phyloP scores from a whole-genome alignment of 148 eudicot genomes.

The Talinum fruticosum region DNA sequence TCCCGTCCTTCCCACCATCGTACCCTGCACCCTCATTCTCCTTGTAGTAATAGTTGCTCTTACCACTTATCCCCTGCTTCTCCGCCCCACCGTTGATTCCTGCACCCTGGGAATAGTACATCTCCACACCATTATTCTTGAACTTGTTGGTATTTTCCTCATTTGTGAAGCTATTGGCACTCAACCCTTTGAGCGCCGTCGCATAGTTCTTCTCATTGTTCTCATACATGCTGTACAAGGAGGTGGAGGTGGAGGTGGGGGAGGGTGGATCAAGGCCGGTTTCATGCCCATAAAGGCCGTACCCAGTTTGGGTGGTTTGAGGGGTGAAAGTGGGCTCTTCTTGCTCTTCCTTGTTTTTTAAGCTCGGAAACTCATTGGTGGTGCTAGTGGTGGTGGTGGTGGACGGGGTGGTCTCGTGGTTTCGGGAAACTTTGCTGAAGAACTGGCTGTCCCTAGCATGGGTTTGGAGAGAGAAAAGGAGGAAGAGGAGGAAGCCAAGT shows the following conservation, averaged over 20 bases:
- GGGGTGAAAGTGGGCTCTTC: constrained; percentile 51
- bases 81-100: background rate
- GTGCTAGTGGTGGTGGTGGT: background rate
- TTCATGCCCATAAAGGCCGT: constrained; percentile 67
- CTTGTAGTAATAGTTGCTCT: constrained; percentile 6
- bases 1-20: background rate
- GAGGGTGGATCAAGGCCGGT: constrained; percentile 43
- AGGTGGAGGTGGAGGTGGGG: constrained; percentile 15
- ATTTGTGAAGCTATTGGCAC: constrained; percentile 11
- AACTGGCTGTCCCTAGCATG: constrained; percentile 72
- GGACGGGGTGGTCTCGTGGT: constrained; percentile 6
- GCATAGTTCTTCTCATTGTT: constrained; percentile 24
- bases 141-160: background rate
- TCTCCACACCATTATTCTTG: constrained; percentile 4
- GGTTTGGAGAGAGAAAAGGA: constrained; percentile 36
- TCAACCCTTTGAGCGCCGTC: constrained; percentile 20
- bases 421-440: constrained; percentile 57
- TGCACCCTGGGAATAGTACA: background rate
- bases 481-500: constrained; percentile 34
- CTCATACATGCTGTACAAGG: constrained; percentile 7
- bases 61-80: background rate
- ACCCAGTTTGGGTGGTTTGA: constrained; percentile 43
- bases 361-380: background rate
- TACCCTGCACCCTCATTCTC: background rate
- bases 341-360: constrained; percentile 21